phyloP scores from a whole-genome alignment of 495 filamentous ascomycete species.

The Aspergillus conjunctus region DNA sequence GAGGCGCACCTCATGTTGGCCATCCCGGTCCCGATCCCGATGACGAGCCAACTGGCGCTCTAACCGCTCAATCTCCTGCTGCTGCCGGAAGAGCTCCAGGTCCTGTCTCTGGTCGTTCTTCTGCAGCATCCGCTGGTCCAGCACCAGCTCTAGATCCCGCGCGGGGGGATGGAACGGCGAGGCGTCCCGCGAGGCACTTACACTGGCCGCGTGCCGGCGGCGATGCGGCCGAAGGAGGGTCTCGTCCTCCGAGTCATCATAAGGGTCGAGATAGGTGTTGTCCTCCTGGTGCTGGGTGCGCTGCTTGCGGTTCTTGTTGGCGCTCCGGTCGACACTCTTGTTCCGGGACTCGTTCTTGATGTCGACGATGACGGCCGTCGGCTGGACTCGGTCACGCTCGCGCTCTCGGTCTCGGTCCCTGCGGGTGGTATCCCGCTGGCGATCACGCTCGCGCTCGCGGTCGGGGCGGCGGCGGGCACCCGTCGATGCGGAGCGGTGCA shows the following conservation, averaged over 20 bases:
- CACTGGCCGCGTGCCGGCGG: conserved; percentile 26
- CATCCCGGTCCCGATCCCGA: conserved; percentile 36
- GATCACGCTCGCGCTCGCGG: conserved; percentile 13
- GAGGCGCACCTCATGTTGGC: conserved; percentile 26
- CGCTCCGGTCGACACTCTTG: conserved; percentile 19
- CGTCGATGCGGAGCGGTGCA: conserved; percentile 46
- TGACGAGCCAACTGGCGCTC: conserved; percentile 45
- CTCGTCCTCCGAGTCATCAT: conserved; percentile 38
- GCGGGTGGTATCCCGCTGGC: neutral
- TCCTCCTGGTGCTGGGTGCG: conserved; percentile 18
- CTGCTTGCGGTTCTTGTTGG: conserved; percentile 25
- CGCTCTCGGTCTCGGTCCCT: conserved; percentile 2
- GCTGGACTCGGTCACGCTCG: conserved; percentile 22
- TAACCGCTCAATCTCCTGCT: conserved; percentile 49
- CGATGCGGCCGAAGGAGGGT: conserved; percentile 25
- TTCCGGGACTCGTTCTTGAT: conserved; percentile 37
- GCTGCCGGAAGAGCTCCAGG: conserved; percentile 42
- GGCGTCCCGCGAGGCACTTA: conserved; percentile 23
- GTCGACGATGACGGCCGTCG: conserved; percentile 34
- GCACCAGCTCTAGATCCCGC: conserved; percentile 42
- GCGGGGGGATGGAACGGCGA: conserved; percentile 16
- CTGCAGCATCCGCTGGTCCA: conserved; percentile 43
- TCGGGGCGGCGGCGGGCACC: conserved; percentile 36
- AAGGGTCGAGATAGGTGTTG: conserved; percentile 17
- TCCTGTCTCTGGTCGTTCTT: conserved; percentile 43